phyloP scores from a whole-genome alignment of 2,329 filamentous ascomycete genomes.

The Geoglossum cookeanum region DNA sequence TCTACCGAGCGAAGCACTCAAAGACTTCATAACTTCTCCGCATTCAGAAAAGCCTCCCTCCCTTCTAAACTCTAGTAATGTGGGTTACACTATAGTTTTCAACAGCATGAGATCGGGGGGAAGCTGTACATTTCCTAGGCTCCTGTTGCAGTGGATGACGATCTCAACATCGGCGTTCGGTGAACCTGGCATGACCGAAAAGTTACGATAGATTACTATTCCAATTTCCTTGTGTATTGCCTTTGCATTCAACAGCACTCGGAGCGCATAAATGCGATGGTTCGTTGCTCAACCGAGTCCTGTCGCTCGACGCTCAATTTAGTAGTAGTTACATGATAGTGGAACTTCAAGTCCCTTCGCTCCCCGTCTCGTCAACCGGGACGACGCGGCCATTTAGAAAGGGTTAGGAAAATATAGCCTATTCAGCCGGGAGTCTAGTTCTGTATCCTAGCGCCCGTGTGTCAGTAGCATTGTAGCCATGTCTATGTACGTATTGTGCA shows the following conservation, averaged over 20 bases:
- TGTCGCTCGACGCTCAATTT: not conserved
- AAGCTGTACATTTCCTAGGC: conserved; percentile 1
- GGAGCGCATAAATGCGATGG: not conserved
- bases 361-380: not conserved
- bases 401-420: not conserved
- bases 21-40: conserved; percentile 23
- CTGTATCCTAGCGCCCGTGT: no score
- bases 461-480: no score
- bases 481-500: no score
- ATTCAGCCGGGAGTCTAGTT: not conserved
- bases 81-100: conserved; percentile 9
- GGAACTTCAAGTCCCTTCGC: not conserved
- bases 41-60: not conserved
- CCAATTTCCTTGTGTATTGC: not conserved
- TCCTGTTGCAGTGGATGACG: not conserved
- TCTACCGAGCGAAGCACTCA: conserved; percentile 77
- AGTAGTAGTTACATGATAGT: not conserved
- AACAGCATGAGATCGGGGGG: conserved; percentile 2
- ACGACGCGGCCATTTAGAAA: not conserved
- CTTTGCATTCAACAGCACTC: not conserved
- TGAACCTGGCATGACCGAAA: not conserved
- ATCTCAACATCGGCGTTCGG: conserved; percentile 9
- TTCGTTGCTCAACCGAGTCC: not conserved
- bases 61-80: conserved; percentile 3
- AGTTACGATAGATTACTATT: not conserved